Base-by-base conservation (phyloP, 1,139 yeast genomes). In the Lodderomyces margitis region DNA sequence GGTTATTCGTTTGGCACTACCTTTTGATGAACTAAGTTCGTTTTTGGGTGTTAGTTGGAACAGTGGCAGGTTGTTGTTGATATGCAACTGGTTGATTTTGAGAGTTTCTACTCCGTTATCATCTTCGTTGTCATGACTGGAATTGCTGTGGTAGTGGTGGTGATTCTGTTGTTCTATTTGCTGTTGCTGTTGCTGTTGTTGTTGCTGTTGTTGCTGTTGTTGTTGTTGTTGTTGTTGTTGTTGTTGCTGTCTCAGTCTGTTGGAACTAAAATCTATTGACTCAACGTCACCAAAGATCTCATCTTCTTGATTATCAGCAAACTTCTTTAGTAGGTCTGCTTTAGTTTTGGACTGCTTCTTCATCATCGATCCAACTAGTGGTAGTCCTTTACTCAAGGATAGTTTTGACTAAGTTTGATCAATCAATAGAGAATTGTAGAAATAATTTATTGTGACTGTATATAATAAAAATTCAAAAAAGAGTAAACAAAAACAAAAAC, bases 221-320 rank as follows among this genome's bases (percentile, higher is more conserved):
- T 24, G 14, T 19, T 24, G 12, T 23, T 3, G 59, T 52, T 7
- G 59, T 58, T 5, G 64, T 23, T 27, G 24, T 30, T 21, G 25
- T 30, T 21, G 9, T 24, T n/a, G 27, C 17, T 24, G n/a, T 20
- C 11, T 14, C 37, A 38, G 12, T 16, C 32, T 14, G 9, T 27
- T 27, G 30, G 30, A 27, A 32, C 43, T 49, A 39, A 49, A 52
- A 35, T 54, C 54, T 16, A 44, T 39, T 11, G 46, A 50, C 39
- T 57, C 62, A 6, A 49, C 52, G 44, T 58, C 58, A 2, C 69
- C 70, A 52, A 66, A 64, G 21, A 65, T 58, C 37, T 65, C 67
- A 41, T 63, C 51, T 20, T 56, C 60, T 31, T 51, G 55, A 34
- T 42, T 31, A 25, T 47, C 51, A 6, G 48, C 42, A 45, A 36